These are phyloP conservation scores for Epichloe elymi DNA, from an alignment of 2,329 filamentous ascomycete species.

Conservation along the genomic window DNA sequence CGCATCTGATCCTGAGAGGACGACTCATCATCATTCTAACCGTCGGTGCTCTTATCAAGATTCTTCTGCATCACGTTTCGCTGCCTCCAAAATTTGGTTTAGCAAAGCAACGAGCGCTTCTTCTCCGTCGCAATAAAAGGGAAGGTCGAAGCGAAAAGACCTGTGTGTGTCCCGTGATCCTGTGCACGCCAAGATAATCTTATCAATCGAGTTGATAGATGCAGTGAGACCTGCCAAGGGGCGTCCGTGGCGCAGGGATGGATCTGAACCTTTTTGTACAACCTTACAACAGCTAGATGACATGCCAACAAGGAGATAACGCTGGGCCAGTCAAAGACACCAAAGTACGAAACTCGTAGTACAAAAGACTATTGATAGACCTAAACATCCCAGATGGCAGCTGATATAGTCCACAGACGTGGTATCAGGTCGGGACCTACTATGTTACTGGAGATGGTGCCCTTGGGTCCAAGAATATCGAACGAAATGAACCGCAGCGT, in stretches of 20 bases:
- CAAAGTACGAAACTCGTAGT: background rate
- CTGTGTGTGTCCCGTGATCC: background rate
- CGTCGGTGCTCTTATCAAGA: background rate
- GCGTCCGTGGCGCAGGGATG: constrained; percentile 3
- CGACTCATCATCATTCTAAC: too few relatives aligned
- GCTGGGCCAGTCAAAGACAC: background rate
- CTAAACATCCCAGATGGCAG: background rate
- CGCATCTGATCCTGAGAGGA: background rate
- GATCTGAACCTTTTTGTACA: background rate
- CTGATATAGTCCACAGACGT: background rate
- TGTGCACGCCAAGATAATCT: constrained; percentile 3
- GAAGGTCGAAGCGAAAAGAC: background rate
- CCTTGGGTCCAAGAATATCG: too few relatives aligned
- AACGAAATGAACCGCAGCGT: too few relatives aligned
- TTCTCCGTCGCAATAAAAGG: background rate
- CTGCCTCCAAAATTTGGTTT: too few relatives aligned
- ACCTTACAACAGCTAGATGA: background rate
- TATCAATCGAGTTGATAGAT: constrained; percentile 5
- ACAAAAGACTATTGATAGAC: background rate
- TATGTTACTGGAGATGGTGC: too few relatives aligned
- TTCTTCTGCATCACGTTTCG: too few relatives aligned
- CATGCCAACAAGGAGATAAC: background rate
- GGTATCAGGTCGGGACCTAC: too few relatives aligned
- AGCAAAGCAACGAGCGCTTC: too few relatives aligned
- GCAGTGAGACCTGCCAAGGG: constrained; percentile 3